Evolutionary conservation across 352 stramenopile genomes (phyloP), one percentile per base, ranked within the genome.

Genomic region (Phytopythium litorale): DNA sequence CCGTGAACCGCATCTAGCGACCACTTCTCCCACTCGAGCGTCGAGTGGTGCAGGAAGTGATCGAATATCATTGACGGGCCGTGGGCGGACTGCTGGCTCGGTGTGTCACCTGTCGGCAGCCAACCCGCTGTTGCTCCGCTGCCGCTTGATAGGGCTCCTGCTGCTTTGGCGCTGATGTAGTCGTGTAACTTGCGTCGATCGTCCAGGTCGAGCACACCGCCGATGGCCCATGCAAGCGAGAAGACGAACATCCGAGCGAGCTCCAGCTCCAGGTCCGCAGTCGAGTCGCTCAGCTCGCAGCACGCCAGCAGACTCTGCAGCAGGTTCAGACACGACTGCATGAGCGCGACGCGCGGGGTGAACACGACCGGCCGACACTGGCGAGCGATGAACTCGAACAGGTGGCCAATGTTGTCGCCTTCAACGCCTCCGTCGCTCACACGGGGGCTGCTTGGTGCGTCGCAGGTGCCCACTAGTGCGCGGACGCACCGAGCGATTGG

Each of bases 21-120:
- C 89, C 91, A 98, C 35, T 80, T 81, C 61, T 97, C 88, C 91
- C 91, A 98, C 48, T 97, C 89, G 25, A 97, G 84, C 15, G 88
- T 96, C 55, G 89, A 89, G 8, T 78, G 65, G 64, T 97, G 92
- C 18, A 98, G 75, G 32, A 88, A 92, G 63, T 92, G 96, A 48
- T 98, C 94, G 56, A 97, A 98, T 38, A 98, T 84, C 21, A 89
- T 97, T 54, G 49, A 56, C 23, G 25, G 15, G n/a, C 25, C 16
- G n/a, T 58, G 37, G 42, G 12, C 25, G 18, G 19, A 48, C 42
- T 38, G 32, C 15, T 7, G 65, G 48, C 33, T 13, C 57, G 42
- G 42, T 8, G 45, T 25, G 28, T 58, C 62, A 5, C 62, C 15
- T 4, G 8, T 61, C 21, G 46, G 23, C 4, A 53, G 4, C 4